These are phyloP conservation scores for Diplodia corticola DNA, from an alignment of 2,329 filamentous ascomycete genomes.

Conservation along the genomic window DNA sequence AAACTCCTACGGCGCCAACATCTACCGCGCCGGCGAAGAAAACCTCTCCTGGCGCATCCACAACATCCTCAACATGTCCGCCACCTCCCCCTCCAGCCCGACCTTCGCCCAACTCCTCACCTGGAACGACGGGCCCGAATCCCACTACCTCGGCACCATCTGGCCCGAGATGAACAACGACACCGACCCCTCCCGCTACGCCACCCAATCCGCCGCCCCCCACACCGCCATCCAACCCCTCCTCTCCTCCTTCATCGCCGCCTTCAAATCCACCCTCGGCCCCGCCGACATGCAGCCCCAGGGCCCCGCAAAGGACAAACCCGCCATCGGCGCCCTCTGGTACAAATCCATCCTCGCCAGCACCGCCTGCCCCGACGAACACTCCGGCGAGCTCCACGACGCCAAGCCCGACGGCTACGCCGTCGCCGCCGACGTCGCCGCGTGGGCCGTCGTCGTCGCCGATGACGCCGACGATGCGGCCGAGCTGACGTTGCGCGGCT, in stretches of 20 bases:
- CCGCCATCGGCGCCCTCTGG: conserved; percentile 2
- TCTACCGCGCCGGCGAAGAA: conserved; percentile 39
- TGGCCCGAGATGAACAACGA: conserved; percentile 36
- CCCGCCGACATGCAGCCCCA: not conserved
- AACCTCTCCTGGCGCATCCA: conserved; percentile 41
- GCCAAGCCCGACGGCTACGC: not conserved
- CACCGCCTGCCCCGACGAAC: not conserved
- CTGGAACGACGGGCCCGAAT: conserved; percentile 41
- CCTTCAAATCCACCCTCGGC: conserved; percentile 33
- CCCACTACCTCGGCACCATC: conserved; percentile 41
- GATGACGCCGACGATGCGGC: not conserved
- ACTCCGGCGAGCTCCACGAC: not conserved
- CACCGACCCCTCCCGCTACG: conserved; percentile 27
- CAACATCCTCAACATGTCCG: conserved; percentile 36
- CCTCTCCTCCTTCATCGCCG: conserved; percentile 38
- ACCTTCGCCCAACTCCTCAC: conserved; percentile 40
- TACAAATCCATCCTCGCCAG: not conserved
- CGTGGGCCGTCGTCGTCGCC: conserved; percentile 4
- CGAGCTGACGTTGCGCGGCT: not conserved
- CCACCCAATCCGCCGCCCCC: conserved; percentile 28
- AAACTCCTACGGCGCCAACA: conserved; percentile 34
- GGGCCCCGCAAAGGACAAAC: not conserved
- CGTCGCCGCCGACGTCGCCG: not conserved
- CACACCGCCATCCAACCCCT: conserved; percentile 41
- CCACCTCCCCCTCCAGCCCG: conserved; percentile 34